Base-by-base conservation (phyloP, 2,329 filamentous ascomycete genomes). In the Ceratocystis cacaofunesta region DNA sequence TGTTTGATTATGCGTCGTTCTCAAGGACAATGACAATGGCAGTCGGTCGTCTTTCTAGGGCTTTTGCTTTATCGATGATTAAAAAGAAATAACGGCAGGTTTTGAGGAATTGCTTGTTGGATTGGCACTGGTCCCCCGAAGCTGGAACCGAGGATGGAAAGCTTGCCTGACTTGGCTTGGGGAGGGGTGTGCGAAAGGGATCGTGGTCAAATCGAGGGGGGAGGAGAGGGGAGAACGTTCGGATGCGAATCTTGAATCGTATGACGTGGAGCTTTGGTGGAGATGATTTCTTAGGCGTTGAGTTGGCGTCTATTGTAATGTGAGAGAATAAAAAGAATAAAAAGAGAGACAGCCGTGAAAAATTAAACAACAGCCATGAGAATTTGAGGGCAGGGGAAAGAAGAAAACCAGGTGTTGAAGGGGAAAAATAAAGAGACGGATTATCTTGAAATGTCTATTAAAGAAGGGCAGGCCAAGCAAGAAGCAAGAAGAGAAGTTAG, bases 191-290 rank as follows among this genome's bases (percentile, higher is more conserved):
- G 41, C 25, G 60, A 25, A 22, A 22, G 19, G 58, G 41, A 62
- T 62, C 60, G 60, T 46, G 57, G 48, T 17, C 22, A 52, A 52
- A 52, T 52, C 48, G 48, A 25, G 48, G 25, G 48, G 44, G 8
- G 6, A 22, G 36, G 10, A 41, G 36, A 8, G 12, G 55, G 63
- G 61, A 41, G 36, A 41, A 41, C 10, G 36, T 15, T 15, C 36
- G 22, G 22, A 52, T 22, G 8, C 25, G 48, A 52, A 52, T 52
- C 48, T 62, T n/a, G 30, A 30, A 66, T 64, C 65, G 61, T 66
- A 66, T 66, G 65, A 66, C 61, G 62, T 64, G 62, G 62, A 64
- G 65, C 28, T 63, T 63, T 63, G 48, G 22, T 32, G 44, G 62
- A 55, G 44, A 55, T 61, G 28, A 30, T n/a, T 19, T 64, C 43